These are phyloP conservation scores for Cryptosporidium baileyi DNA, from an alignment of 169 alveolate genomes.

Conservation along the genomic window DNA sequence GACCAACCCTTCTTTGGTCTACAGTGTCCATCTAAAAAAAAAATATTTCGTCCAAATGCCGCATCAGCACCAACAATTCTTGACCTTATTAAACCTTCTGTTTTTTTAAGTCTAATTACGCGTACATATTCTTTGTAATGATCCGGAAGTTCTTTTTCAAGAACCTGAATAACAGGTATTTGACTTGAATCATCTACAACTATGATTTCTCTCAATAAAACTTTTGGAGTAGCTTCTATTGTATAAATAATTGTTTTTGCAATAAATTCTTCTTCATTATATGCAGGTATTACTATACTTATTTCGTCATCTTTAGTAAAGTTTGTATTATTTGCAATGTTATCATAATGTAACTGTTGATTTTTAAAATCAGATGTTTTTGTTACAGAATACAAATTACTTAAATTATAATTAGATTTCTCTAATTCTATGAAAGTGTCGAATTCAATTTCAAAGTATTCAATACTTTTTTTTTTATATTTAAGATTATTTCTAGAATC, in stretches of 20 bases:
- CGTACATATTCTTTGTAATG: conserved; percentile 45
- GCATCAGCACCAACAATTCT: conserved; percentile 74
- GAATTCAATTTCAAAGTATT: conserved; percentile 26
- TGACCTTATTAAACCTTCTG: conserved; percentile 76
- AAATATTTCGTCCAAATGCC: conserved; percentile 73
- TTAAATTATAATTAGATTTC: neutral
- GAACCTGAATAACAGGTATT: conserved; percentile 69
- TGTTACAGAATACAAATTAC: neutral
- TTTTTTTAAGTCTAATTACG: conserved; percentile 69
- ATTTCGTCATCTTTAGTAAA: conserved; percentile 28
- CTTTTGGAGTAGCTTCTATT: conserved; percentile 68
- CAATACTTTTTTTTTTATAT: neutral
- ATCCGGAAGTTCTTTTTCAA: conserved; percentile 54
- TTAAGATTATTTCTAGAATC: neutral
- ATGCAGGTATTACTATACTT: conserved; percentile 75
- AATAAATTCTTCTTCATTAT: conserved; percentile 74
- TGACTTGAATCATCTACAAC: conserved; percentile 76
- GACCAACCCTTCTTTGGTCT: conserved; percentile 74
- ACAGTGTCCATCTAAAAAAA: conserved; percentile 80
- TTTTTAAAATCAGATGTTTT: neutral
- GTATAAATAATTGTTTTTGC: conserved; percentile 71
- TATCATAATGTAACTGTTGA: neutral
- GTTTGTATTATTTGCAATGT: neutral
- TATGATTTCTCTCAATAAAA: conserved; percentile 72
- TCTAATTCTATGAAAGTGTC: conserved; percentile 24